Base-by-base conservation (phyloP, 73 alveolate genomes). In the Stentor coeruleus region DNA sequence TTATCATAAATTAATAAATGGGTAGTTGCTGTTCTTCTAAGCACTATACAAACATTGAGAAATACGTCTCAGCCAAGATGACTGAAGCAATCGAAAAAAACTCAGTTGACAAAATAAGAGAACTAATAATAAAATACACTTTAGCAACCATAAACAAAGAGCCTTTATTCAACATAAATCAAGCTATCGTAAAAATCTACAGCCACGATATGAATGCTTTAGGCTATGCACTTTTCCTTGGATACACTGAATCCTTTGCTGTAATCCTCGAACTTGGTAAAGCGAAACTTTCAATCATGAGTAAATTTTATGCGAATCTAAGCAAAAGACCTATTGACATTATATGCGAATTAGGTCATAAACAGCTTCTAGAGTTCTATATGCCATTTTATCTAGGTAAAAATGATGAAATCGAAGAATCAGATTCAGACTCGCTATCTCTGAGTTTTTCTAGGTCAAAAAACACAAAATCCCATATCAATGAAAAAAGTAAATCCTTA, bases 271-370 rank as follows among this genome's bases (percentile, higher is more conserved):
- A 66, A 66, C 40, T 20, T 20, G 79, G 79, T 1, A 20, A 33
- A 20, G 79, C 79, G 0, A 66, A 66, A 40, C 39, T 66, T 0
- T 66, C 79, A 66, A 33, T 66, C 20, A 66, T 66, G 79, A 66
- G 49, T 1, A 66, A 66, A 2, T 26, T 66, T 20, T 66, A 28
- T 31, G 11, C 33, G 2, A 26, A 66, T 14, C 14, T 66, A 20
- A 40, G 79, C n/a, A 66, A 66, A 66, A 66, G 79, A 66, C 79
- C 79, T 20, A 33, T 66, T 26, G 79, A 66, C n/a, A 40, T 66
- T 40, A 20, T 66, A 0, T 66, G 79, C 33, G 79, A 66, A 31
- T 40, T 66, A 11, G 79, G 79, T 1, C 79, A 66, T 66, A 20
- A 20, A 33, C n/a, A 31, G 20, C 37, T 66, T 20, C 37, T 66